Base-by-base conservation (phyloP, 768 basidiomycete genomes). In the Macrolepiota albuminosa region DNA sequence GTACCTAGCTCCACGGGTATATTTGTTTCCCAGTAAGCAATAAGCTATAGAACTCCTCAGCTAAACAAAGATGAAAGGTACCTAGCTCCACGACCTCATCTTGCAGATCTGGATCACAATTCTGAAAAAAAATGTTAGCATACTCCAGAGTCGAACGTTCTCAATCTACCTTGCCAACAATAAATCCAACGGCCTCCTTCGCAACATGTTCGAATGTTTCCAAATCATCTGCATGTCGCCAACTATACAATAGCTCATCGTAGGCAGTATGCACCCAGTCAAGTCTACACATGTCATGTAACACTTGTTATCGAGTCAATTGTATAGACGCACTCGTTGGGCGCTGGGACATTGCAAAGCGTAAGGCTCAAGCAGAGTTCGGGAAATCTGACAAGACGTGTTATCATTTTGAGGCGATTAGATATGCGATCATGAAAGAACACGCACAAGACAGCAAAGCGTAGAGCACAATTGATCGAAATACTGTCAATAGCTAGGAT, bases 301-400 rank as follows among this genome's bases (percentile, higher is more conserved):
- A 57, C 52, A 43, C 47, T 21, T 45, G 56, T 21, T 36, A 59
- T 45, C 34, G 21, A 53, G 43, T 51, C 40, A 18, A 51, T 14
- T 16, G 55, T 33, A n/a, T 57, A 42, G 16, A 74, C 85, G 64
- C 67, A 91, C 89, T 89, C 87, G 39, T 78, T 78, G 34, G 85
- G 84, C 3, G 87, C 74, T 13, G 87, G 85, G 31, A 88, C 79
- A 68, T 88, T 88, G 65, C 84, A 84, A 16, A 91, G 73, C 4
- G 86, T 83, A 45, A 91, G 73, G 62, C 87, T 89, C 31, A 85
- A 69, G 64, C 84, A 86, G 67, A 85, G 75, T 62, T 90, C 88
- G 24, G 89, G 87, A 71, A 89, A 91, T 53, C 89, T 90, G 64
- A 29, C 42, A 54, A 47, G 11, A 5, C 8, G 52, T 21, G 18